Evolutionary conservation across 352 stramenopile species (phyloP).

Genomic region (Globisporangium cylindrosporum): DNA sequence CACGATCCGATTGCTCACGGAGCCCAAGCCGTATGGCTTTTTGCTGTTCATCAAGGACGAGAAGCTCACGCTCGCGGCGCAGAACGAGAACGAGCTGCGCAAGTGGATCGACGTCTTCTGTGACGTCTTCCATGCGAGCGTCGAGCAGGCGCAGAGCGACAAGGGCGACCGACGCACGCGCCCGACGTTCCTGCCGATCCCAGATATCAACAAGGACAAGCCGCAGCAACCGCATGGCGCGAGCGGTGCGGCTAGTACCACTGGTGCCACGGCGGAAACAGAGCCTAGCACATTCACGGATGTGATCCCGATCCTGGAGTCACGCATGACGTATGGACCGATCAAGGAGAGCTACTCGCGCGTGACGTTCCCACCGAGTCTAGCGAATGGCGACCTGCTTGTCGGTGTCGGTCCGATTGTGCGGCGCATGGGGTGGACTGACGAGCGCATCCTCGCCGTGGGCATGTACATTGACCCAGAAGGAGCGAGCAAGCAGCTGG

Average conservation of each 20-base stretch:
- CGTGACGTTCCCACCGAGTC: constrained; percentile 72
- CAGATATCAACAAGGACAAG: constrained; percentile 37
- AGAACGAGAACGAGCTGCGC: constrained; percentile 63
- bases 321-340: constrained; percentile 58
- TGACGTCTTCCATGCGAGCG: constrained; percentile 71
- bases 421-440: constrained; percentile 76
- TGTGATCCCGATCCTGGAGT: constrained; percentile 58
- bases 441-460: constrained; percentile 78
- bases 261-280: constrained; percentile 25
- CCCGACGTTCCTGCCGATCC: constrained; percentile 72
- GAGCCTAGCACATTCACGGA: constrained; percentile 33
- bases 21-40: constrained; percentile 73
- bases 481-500: constrained; percentile 46
- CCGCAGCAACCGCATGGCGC: constrained; percentile 9
- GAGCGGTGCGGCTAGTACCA: constrained; percentile 10
- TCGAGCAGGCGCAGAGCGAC: constrained; percentile 54
- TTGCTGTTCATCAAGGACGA: constrained; percentile 77
- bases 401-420: constrained; percentile 74
- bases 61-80: constrained; percentile 72
- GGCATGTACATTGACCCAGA: constrained; percentile 78
- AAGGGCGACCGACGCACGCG: constrained; percentile 56
- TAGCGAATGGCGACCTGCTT: constrained; percentile 73
- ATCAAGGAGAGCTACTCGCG: constrained; percentile 77
- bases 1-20: constrained; percentile 60
- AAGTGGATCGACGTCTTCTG: constrained; percentile 82